Percentiles rank a stretch among this genome's conserved stretches.
These are phyloP conservation scores for Macaranga tanarius DNA, from an alignment of 441 rosid species.

Conservation along the genomic window DNA sequence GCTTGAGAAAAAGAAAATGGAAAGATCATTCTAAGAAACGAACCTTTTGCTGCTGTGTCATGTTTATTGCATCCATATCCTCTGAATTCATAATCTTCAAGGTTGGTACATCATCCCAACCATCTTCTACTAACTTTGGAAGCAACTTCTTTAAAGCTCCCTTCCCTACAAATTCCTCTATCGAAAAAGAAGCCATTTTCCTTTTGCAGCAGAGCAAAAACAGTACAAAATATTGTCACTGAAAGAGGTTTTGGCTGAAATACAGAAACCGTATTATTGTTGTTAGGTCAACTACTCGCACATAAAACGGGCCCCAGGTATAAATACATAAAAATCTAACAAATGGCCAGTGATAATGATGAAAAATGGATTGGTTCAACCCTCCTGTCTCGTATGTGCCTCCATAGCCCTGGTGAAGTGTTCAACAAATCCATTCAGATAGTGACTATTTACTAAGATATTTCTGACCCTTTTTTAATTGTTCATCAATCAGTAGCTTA, in stretches of 20 bases:
- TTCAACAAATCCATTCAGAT: slow-evolving; percentile 9
- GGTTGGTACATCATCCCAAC: slow-evolving; percentile 78
- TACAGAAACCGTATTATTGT: background rate
- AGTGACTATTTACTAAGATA: slow-evolving; percentile 2
- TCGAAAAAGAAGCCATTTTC: slow-evolving; percentile 58
- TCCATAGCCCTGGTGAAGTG: background rate
- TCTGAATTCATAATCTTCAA: slow-evolving; percentile 62
- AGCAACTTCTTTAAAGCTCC: slow-evolving; percentile 51
- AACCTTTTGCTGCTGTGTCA: slow-evolving; percentile 68
- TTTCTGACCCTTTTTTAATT: background rate
- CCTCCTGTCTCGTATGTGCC: slow-evolving; percentile 3
- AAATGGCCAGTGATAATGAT: slow-evolving; percentile 19
- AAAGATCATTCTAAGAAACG: slow-evolving; percentile 11
- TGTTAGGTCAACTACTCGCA: slow-evolving; percentile 14
- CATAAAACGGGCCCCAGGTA: slow-evolving; percentile 6
- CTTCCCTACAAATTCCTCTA: slow-evolving; percentile 62
- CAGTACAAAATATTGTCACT: slow-evolving; percentile 12
- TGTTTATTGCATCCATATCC: slow-evolving; percentile 50
- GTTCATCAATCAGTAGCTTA: too few species aligned
- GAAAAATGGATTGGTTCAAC: slow-evolving; percentile 16
- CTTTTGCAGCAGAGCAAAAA: slow-evolving; percentile 14
- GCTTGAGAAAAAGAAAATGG: slow-evolving; percentile 1
- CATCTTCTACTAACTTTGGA: slow-evolving; percentile 58
- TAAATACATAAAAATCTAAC: background rate
- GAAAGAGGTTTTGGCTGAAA: slow-evolving; percentile 5